phyloP scores from a whole-genome alignment of 768 basidiomycete genomes.

The Dentipellis sp. region DNA sequence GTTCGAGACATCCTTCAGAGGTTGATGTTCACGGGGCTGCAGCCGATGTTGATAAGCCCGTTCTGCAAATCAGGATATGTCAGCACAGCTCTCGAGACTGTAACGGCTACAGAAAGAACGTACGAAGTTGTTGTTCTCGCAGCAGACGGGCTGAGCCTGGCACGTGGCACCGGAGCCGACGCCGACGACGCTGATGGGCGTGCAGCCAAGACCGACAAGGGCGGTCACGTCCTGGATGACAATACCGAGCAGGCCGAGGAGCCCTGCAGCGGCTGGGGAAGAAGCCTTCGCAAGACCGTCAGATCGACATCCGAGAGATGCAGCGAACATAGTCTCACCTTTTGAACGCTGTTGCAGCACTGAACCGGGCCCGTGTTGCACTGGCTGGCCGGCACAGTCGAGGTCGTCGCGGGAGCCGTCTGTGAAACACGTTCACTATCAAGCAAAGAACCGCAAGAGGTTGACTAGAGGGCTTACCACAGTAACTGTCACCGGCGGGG shows the following conservation, averaged over 20 bases:
- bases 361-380: constrained; percentile 15
- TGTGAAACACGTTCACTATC: not conserved
- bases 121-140: constrained; percentile 10
- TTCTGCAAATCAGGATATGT: not conserved
- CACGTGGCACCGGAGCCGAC: not conserved
- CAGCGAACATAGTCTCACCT: constrained; percentile 3
- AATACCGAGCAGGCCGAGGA: constrained; percentile 2
- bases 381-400: constrained; percentile 4
- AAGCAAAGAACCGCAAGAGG: not conserved
- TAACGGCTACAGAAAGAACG: not conserved
- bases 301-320: not conserved
- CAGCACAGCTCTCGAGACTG: not conserved
- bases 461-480: not conserved
- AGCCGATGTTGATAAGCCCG: constrained; percentile 28
- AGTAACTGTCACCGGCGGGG: constrained; percentile 3
- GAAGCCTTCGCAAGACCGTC: not conserved
- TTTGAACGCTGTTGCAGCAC: constrained; percentile 16
- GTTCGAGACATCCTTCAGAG: not conserved
- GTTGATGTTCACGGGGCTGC: constrained; percentile 24
- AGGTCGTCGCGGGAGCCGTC: constrained; percentile 2
- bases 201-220: not conserved
- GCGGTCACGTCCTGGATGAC: not conserved
- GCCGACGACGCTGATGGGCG: constrained; percentile 5
- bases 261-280: not conserved
- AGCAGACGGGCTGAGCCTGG: constrained; percentile 5